Evolutionary conservation across 176 grass and related monocot genomes (phyloP), one percentile per base, ranked within the genome.

Genomic region (Melocanna baccifera): DNA sequence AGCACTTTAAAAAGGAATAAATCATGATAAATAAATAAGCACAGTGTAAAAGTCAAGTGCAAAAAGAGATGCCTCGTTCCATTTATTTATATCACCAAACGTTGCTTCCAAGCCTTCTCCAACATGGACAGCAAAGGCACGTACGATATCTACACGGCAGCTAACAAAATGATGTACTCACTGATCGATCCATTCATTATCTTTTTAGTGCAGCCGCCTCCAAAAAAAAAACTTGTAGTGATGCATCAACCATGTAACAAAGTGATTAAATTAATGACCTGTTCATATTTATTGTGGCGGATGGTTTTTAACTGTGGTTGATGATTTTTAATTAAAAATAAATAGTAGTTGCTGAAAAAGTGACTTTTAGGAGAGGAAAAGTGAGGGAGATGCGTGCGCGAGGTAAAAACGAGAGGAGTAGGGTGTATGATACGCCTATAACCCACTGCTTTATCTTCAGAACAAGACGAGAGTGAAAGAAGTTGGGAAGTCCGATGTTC

Each of bases 71-170:
- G 43, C 1, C 47, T 30, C 7, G 57, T 32, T 72, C 69, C 28
- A 73, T 58, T 11, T 51, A 30, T 66, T 74, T 62, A 12, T 75
- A 13, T 57, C 58, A 66, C 36, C 59, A 39, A 65, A 48, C 26
- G 51, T 81, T 76, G 78, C 78, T 87, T 87, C 69, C 26, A 68
- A 81, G 61, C 71, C 86, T 70, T 81, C 57, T 63, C 65, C 22
- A 48, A 50, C 20, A 13, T 15, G 5, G 55, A 57, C 78, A 65
- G 10, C 77, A 37, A 82, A 46, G 10, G 45, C 71, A 72, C 25
- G 78, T 71, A 70, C 55, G 65, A 90, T 50, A 55, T 66, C 46
- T 72, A 82, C 79, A 20, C 72, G 7, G 25, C 80, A 86, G 36
- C 72, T 66, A 78, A 82, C 32, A 15, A 66, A 63, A 64, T 18